Evolutionary conservation across 2,329 filamentous ascomycete genomes (phyloP).

Genomic region (Fusarium sp.): DNA sequence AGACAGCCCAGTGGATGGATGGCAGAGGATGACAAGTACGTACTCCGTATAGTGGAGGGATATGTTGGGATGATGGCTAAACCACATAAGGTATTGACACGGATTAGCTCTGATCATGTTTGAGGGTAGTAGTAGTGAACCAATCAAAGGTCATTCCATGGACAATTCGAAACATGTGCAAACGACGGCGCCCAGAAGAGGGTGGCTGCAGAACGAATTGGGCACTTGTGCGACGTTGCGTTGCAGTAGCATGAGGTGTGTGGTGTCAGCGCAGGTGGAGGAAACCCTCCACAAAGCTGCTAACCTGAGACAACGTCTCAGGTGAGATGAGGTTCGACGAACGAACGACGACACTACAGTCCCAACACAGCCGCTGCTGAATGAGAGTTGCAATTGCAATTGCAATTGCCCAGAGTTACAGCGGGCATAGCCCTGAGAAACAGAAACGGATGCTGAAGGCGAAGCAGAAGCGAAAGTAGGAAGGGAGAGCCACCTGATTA

Average conservation of each 20-base stretch:
- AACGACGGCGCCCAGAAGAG: constrained; percentile 36
- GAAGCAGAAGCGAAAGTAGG: constrained; percentile 16
- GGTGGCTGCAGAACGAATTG: constrained; percentile 31
- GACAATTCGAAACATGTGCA: constrained; percentile 36
- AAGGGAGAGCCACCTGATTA: background rate
- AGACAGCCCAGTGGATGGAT: background rate
- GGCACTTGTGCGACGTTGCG: constrained; percentile 17
- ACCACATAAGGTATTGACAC: constrained; percentile 18
- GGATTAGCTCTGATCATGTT: constrained; percentile 31
- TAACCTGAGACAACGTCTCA: constrained; percentile 51
- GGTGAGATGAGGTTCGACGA: constrained; percentile 43
- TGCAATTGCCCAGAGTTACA: background rate
- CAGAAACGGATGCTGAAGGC: background rate
- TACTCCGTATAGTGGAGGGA: background rate
- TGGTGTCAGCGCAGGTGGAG: constrained; percentile 37
- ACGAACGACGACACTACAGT: constrained; percentile 13
- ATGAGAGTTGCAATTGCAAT: background rate
- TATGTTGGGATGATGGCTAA: constrained; percentile 20
- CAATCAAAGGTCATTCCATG: constrained; percentile 20
- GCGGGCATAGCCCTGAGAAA: background rate
- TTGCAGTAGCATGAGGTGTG: constrained; percentile 30
- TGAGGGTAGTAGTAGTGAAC: constrained; percentile 14
- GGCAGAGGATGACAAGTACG: background rate
- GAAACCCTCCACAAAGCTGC: constrained; percentile 32
- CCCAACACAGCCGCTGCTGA: background rate